Conservation (phyloP, 352 stramenopile genomes). For the Globisporangium polare region DNA sequence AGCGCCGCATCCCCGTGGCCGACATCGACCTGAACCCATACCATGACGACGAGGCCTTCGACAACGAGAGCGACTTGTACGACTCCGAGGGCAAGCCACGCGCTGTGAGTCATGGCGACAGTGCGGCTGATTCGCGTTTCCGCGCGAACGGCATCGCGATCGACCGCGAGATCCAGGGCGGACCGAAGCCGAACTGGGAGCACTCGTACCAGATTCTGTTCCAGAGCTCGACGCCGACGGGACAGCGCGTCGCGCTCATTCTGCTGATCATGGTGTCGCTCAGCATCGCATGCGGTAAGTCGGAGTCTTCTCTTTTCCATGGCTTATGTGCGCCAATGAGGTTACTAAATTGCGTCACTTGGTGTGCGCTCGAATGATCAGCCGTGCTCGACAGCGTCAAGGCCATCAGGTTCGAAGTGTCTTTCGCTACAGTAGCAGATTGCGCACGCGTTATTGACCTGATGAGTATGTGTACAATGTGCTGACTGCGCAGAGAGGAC, state of each 20-base stretch:
- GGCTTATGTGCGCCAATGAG: too few species aligned
- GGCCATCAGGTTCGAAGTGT: constrained; percentile 42
- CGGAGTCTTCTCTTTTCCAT: neutral
- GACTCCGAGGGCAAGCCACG: constrained; percentile 35
- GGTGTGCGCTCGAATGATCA: constrained; percentile 10
- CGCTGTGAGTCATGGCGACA: constrained; percentile 22
- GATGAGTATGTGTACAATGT: neutral
- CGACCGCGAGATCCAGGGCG: constrained; percentile 66
- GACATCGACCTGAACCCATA: constrained; percentile 23
- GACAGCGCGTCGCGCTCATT: constrained; percentile 59
- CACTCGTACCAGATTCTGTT: constrained; percentile 72
- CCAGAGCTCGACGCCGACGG: constrained; percentile 62
- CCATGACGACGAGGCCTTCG: constrained; percentile 17
- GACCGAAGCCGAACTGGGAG: constrained; percentile 59
- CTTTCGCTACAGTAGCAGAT: neutral
- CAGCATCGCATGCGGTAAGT: constrained; percentile 57
- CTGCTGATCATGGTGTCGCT: constrained; percentile 67
- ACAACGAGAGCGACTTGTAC: constrained; percentile 24
- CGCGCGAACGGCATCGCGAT: constrained; percentile 77
- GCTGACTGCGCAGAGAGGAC: constrained; percentile 29
- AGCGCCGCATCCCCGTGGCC: constrained; percentile 12
- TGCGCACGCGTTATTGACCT: neutral
- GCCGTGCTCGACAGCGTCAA: constrained; percentile 71
- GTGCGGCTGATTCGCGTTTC: constrained; percentile 41
- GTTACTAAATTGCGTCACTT: neutral